These are phyloP conservation scores for Coelastrella sp. DNA, from an alignment of 139 green algal species.

Conservation along the genomic window DNA sequence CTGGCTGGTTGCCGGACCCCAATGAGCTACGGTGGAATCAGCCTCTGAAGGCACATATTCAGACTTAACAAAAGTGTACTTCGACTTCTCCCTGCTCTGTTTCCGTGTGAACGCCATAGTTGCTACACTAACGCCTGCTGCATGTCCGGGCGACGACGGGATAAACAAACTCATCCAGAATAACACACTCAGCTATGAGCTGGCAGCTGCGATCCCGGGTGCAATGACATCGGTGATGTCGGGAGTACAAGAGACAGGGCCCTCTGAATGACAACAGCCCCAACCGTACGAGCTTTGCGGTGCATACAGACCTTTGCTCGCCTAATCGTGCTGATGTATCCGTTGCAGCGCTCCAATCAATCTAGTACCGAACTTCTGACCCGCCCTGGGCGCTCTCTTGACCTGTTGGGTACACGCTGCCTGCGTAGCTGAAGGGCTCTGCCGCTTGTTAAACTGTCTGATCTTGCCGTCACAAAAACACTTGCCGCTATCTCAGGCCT, in stretches of 20 bases:
- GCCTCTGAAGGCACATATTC: constrained; percentile 7
- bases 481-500: neutral
- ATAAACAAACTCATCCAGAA: neutral
- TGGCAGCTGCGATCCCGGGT: neutral
- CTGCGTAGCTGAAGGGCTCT: neutral
- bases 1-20: neutral
- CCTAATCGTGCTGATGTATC: too few relatives aligned
- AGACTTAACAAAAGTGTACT: neutral
- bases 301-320: too few relatives aligned
- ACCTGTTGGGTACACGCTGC: too few relatives aligned
- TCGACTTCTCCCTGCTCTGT: constrained; percentile 3
- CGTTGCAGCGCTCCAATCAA: too few relatives aligned
- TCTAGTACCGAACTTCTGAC: too few relatives aligned
- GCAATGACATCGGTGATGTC: neutral
- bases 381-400: too few relatives aligned
- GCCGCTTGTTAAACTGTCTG: neutral
- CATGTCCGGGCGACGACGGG: neutral
- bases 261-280: too few relatives aligned
- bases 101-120: constrained; percentile 18
- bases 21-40: constrained; percentile 14
- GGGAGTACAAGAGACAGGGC: neutral
- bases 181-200: neutral
- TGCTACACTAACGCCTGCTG: neutral
- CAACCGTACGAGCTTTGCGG: too few relatives aligned
- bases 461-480: neutral